Conservation (phyloP, 352 stramenopile genomes). For the Globisporangium recalcitrans region DNA sequence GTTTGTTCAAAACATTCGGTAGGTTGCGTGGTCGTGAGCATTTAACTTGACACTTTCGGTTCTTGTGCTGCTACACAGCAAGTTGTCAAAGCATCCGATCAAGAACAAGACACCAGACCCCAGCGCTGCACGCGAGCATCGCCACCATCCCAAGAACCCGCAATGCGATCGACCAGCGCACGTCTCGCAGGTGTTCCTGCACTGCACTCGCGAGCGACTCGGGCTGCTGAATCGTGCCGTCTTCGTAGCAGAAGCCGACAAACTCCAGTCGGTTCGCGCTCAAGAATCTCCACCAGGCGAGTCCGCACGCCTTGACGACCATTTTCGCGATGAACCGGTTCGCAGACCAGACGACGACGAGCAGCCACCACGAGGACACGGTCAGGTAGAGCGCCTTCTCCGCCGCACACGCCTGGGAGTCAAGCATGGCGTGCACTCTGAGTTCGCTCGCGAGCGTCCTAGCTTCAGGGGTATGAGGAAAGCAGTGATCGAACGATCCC, state of each 20-base stretch:
- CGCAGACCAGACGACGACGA: constrained; percentile 37
- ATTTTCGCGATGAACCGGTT: constrained; percentile 44
- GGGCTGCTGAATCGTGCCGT: constrained; percentile 32
- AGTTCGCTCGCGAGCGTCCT: background rate
- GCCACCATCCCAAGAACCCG: constrained; percentile 29
- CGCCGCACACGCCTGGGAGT: constrained; percentile 36
- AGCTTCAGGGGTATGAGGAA: background rate
- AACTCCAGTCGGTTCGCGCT: constrained; percentile 50
- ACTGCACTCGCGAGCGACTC: constrained; percentile 34
- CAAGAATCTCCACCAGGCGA: constrained; percentile 56
- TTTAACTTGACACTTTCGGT: background rate
- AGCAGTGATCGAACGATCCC: constrained; percentile 5
- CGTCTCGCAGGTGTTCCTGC: constrained; percentile 28
- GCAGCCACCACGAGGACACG: constrained; percentile 56
- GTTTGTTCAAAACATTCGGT: background rate
- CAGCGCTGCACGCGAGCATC: constrained; percentile 11
- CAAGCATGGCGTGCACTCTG: constrained; percentile 28
- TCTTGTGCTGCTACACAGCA: background rate
- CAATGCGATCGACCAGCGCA: constrained; percentile 36
- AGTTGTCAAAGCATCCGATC: constrained; percentile 6
- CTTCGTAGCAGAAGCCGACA: constrained; percentile 47
- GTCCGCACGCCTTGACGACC: constrained; percentile 34
- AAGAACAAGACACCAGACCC: constrained; percentile 11
- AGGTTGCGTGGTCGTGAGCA: background rate
- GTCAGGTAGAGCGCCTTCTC: constrained; percentile 62